phyloP scores from a whole-genome alignment of 345 rosid species.

The Schrenkiella parvula region DNA sequence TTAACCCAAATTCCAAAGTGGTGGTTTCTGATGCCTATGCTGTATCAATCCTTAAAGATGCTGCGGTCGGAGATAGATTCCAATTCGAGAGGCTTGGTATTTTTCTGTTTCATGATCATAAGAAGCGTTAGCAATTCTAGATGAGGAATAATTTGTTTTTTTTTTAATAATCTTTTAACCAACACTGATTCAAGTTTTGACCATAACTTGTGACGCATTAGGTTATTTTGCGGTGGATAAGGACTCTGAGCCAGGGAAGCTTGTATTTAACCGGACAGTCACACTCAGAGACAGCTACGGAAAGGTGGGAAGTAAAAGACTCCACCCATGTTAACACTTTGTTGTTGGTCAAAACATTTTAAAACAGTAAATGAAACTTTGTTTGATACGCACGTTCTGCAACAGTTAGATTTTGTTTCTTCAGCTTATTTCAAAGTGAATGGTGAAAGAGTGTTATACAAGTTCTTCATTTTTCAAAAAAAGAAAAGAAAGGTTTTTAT shows the following conservation, averaged over 20 bases:
- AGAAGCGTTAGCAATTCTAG: neutral
- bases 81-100: conserved; percentile 96
- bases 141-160: neutral
- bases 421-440: neutral
- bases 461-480: neutral
- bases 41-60: conserved; percentile 51
- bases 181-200: neutral
- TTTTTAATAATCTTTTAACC: neutral
- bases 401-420: neutral
- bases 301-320: conserved; percentile 48
- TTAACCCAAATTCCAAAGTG: conserved; percentile 63
- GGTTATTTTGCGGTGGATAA: conserved; percentile 80
- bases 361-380: conserved; percentile 12
- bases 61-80: conserved; percentile 64
- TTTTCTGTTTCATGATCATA: neutral
- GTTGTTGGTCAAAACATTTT: neutral
- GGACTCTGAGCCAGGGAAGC: conserved; percentile 69
- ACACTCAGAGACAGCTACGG: conserved; percentile 55
- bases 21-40: conserved; percentile 61
- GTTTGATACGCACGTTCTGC: conserved; percentile 13
- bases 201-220: conserved; percentile 32
- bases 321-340: neutral
- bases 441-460: neutral
- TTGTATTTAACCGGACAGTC: conserved; percentile 81
- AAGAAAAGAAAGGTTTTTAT: neutral